These are phyloP conservation scores for Pseudohyphozyma bogoriensis DNA, from an alignment of 768 basidiomycete species.

Conservation along the genomic window DNA sequence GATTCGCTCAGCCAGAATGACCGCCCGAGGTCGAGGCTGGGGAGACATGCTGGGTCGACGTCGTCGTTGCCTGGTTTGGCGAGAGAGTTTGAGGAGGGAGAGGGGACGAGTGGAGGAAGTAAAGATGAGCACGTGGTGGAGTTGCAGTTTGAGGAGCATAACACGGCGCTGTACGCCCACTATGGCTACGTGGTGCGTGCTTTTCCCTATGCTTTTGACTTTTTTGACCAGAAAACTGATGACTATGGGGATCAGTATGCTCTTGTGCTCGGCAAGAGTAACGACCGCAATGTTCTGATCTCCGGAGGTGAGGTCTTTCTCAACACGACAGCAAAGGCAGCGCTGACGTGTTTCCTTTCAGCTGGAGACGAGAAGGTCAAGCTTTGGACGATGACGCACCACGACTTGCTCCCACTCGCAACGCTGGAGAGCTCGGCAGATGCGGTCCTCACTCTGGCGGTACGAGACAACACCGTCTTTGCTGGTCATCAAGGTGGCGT, in stretches of 20 bases:
- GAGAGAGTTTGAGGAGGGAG: background rate
- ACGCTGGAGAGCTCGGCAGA: conserved; percentile 18
- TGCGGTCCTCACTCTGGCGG: conserved; percentile 70
- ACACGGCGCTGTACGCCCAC: conserved; percentile 80
- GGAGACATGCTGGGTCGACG: background rate
- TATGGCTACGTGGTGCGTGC: conserved; percentile 64
- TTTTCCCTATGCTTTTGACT: background rate
- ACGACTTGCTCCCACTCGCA: conserved; percentile 3
- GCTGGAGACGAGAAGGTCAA: conserved; percentile 84
- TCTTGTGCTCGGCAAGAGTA: conserved; percentile 42
- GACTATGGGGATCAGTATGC: conserved; percentile 49
- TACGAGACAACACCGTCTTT: conserved; percentile 67
- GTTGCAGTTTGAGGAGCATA: conserved; percentile 35
- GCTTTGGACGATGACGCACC: conserved; percentile 40
- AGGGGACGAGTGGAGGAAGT: background rate
- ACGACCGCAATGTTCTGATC: conserved; percentile 38
- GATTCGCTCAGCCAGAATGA: conserved; percentile 23
- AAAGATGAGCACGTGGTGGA: conserved; percentile 12
- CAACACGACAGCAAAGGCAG: no score
- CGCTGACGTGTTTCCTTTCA: background rate
- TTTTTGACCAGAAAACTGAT: background rate
- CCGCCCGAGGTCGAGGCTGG: background rate
- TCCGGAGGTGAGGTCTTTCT: conserved; percentile 22
- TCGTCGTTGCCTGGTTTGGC: background rate
- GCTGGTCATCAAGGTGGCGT: conserved; percentile 92